Percentiles rank a stretch among this genome's conserved stretches.
phyloP scores from a whole-genome alignment of 768 basidiomycete genomes.

The Naematelia aurantialba region DNA sequence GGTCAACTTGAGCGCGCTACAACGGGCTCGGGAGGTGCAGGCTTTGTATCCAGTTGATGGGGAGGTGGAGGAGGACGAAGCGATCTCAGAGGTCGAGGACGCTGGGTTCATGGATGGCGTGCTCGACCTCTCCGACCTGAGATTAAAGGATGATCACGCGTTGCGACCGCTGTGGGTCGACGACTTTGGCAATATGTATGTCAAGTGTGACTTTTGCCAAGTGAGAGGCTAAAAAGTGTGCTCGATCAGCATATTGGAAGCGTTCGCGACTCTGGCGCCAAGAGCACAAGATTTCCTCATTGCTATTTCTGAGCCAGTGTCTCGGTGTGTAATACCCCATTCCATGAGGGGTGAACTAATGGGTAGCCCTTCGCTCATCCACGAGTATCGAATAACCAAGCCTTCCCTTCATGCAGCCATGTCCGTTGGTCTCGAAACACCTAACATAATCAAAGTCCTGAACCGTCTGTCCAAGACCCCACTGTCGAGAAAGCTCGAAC shows the following conservation, averaged over 20 bases:
- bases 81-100: constrained; percentile 25
- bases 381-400: constrained; percentile 97
- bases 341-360: neutral
- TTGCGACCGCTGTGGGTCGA: constrained; percentile 91
- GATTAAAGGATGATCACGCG: constrained; percentile 83
- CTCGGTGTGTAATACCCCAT: constrained; percentile 65
- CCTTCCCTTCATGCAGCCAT: constrained; percentile 98
- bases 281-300: constrained; percentile 98
- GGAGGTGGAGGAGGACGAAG: constrained; percentile 33
- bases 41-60: constrained; percentile 34
- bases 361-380: constrained; percentile 86
- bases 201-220: neutral
- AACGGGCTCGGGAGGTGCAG: constrained; percentile 18
- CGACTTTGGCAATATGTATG: constrained; percentile 49
- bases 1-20: constrained; percentile 38
- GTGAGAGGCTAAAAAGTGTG: constrained; percentile 59
- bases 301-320: constrained; percentile 97
- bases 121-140: constrained; percentile 56
- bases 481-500: constrained; percentile 77
- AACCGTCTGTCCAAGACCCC: constrained; percentile 67
- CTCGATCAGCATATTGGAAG: constrained; percentile 78
- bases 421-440: constrained; percentile 93
- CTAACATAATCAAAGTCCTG: constrained; percentile 92
- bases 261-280: constrained; percentile 94
- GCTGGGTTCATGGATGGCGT: constrained; percentile 26